phyloP scores from a whole-genome alignment of 2,329 filamentous ascomycete genomes.

The Ceratocystis ficicola region DNA sequence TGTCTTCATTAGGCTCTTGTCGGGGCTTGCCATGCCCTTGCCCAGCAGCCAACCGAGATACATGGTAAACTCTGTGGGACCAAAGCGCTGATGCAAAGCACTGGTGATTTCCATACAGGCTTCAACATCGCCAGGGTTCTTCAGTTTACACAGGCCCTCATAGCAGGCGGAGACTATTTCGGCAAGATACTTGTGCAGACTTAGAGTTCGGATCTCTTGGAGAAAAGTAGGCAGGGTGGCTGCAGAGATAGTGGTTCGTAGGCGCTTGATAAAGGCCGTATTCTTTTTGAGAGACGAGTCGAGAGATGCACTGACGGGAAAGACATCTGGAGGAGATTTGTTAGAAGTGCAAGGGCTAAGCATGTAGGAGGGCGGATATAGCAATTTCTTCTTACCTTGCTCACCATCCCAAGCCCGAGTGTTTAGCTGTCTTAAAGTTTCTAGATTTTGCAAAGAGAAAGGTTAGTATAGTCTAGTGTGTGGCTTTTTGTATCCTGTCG shows the following conservation, averaged over 20 bases:
- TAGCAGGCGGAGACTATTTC: constrained; percentile 95
- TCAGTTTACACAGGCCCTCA: constrained; percentile 84
- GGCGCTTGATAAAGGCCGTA: constrained; percentile 91
- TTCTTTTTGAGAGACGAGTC: constrained; percentile 97
- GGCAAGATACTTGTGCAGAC: constrained; percentile 89
- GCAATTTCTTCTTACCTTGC: constrained; percentile 45
- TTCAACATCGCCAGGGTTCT: constrained; percentile 80
- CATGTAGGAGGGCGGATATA: constrained; percentile 20
- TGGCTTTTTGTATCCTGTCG: too few species aligned
- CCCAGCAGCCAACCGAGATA: constrained; percentile 87
- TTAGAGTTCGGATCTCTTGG: constrained; percentile 79
- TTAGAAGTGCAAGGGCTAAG: constrained; percentile 22
- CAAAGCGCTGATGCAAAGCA: constrained; percentile 91
- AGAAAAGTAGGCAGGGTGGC: constrained; percentile 72
- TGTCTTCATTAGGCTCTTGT: constrained; percentile 69
- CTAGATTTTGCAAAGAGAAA: background rate
- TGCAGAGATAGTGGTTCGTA: constrained; percentile 76
- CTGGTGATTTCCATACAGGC: constrained; percentile 87
- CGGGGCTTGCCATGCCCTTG: constrained; percentile 79
- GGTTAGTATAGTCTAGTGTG: background rate
- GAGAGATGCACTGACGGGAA: constrained; percentile 63
- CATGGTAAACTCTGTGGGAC: constrained; percentile 77
- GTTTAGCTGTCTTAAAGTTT: constrained; percentile 66
- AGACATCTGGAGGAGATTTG: constrained; percentile 48
- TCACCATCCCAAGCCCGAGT: constrained; percentile 79